Percentiles rank a stretch among this genome's conserved stretches.
Evolutionary conservation across 2,329 filamentous ascomycete genomes (phyloP).

Genomic region (Coniochaeta prunicola): DNA sequence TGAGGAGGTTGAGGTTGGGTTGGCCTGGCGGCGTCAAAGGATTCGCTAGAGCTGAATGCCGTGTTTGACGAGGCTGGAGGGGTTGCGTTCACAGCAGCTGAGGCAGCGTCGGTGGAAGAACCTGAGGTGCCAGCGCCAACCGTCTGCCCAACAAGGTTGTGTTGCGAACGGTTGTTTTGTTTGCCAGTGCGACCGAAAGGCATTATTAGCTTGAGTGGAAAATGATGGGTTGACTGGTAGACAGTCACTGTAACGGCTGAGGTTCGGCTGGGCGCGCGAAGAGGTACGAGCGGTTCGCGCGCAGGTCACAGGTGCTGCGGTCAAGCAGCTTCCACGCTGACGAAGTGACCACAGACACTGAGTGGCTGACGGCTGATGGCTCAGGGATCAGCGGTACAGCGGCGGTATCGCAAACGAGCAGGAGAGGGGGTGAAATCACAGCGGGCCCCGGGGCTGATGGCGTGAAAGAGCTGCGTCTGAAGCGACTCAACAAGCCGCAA

Average conservation of each 20-base stretch:
- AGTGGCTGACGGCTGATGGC: not conserved
- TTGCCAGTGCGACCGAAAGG: slow-evolving; percentile 48
- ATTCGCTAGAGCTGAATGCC: slow-evolving; percentile 39
- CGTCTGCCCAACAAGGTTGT: slow-evolving; percentile 41
- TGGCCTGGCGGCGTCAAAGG: slow-evolving; percentile 29
- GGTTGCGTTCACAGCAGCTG: slow-evolving; percentile 20
- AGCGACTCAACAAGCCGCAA: not conserved
- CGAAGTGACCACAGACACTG: not conserved
- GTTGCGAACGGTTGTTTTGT: slow-evolving; percentile 51
- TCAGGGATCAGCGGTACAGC: not conserved
- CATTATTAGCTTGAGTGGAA: slow-evolving; percentile 29
- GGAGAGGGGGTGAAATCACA: not conserved
- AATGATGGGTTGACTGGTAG: not conserved
- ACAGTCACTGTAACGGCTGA: not conserved
- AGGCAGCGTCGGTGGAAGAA: slow-evolving; percentile 9
- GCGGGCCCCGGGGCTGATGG: not conserved
- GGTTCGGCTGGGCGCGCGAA: not conserved
- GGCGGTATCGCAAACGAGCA: not conserved
- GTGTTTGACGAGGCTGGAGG: slow-evolving; percentile 39
- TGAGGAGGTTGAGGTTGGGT: slow-evolving; percentile 19
- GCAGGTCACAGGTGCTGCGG: not conserved
- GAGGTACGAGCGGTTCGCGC: not conserved
- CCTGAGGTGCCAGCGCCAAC: slow-evolving; percentile 14
- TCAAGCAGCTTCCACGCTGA: not conserved
- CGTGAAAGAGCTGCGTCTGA: not conserved